Evolutionary conservation across 2,329 filamentous ascomycete species (phyloP), one percentile per base, ranked within the genome.

Genomic region (Fusarium graminum): DNA sequence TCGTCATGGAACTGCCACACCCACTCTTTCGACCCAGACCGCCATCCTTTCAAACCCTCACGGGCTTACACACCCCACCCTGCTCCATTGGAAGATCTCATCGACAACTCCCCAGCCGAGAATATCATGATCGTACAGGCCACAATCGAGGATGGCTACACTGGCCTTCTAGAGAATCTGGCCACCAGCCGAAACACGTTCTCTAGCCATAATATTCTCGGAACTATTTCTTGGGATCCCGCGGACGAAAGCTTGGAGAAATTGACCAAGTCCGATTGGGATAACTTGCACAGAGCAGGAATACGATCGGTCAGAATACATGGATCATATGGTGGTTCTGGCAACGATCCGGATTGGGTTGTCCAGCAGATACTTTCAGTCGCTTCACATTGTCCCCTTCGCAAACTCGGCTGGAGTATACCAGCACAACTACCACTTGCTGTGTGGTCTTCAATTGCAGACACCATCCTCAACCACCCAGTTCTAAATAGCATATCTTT

Each of bases 111-210:
- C 7, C 40, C 22, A 4, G 26, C 39, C 0, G 39, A 44, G 1
- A 59, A 59, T 13, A 17, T 60, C 14, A 52, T 60, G 54, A 30
- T 60, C 4, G 44, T 60, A 6, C 57, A 60, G n/a, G n/a, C n/a
- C n/a, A n/a, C n/a, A n/a, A n/a, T n/a, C n/a, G n/a, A n/a, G n/a
- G n/a, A n/a, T n/a, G n/a, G n/a, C n/a, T n/a, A n/a, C n/a, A n/a
- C n/a, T n/a, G n/a, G n/a, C n/a, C n/a, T n/a, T n/a, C n/a, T n/a
- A n/a, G 11, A 54, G 53, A 2, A 59, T 54, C 4, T 60, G 3
- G 30, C 9, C 6, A 59, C 16, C 17, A 29, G 14, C 1, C 53
- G n/a, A 4, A 17, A 13, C 0, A 1, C 6, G 1, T 29, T 36
- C 6, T 19, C 53, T 2, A 11, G 1, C 8, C 44, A 44, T 11